Evolutionary conservation across 345 rosid species (phyloP).

Genomic region (Bruguiera sexangula): DNA sequence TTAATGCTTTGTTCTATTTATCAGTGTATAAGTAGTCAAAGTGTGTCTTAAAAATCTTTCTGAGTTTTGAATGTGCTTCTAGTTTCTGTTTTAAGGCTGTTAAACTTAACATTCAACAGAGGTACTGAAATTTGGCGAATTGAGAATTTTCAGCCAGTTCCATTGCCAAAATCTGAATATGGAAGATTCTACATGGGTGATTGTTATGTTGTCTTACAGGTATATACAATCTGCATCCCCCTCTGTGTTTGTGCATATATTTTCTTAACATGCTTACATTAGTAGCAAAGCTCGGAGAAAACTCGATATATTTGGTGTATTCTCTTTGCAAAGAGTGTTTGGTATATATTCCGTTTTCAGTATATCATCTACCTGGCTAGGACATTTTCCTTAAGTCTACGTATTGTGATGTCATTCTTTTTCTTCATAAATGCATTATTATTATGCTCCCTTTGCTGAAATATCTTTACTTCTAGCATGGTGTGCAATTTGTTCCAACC

Average conservation of each 20-base stretch:
- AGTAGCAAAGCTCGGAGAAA: background rate
- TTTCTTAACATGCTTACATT: background rate
- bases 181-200: slow-evolving; percentile 98
- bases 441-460: no score
- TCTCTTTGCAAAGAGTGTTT: no score
- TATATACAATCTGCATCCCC: slow-evolving; percentile 17
- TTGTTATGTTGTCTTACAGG: slow-evolving; percentile 92
- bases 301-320: background rate
- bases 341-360: no score
- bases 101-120: slow-evolving; percentile 62
- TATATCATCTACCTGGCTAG: no score
- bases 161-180: slow-evolving; percentile 75
- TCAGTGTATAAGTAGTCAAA: no score
- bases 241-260: background rate
- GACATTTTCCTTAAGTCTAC: no score
- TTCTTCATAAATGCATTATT: no score
- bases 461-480: no score
- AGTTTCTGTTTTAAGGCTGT: slow-evolving; percentile 22
- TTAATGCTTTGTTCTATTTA: no score
- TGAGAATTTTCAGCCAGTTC: slow-evolving; percentile 90
- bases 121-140: slow-evolving; percentile 98
- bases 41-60: background rate
- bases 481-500: background rate
- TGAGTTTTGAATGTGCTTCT: slow-evolving; percentile 15
- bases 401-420: no score